A percentile compares a stretch with the other conserved stretches of the same genome.
Evolutionary conservation across 352 stramenopile species (phyloP).

Genomic region (Globisporangium barbulae): DNA sequence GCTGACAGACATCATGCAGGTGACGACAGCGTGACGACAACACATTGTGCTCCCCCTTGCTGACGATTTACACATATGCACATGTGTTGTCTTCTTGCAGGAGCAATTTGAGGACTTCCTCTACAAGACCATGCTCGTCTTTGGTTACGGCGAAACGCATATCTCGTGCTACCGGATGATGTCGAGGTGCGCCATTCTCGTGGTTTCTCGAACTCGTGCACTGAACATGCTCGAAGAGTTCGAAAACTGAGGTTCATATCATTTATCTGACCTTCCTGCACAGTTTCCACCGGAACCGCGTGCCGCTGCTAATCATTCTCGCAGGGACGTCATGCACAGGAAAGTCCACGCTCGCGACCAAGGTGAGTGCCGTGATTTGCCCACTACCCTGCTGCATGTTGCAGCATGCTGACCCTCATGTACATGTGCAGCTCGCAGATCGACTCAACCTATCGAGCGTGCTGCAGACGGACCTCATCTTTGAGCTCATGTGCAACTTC

Average conservation of each 20-base stretch:
- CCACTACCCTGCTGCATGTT: not conserved
- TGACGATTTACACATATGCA: too few relatives aligned
- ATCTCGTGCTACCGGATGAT: constrained; percentile 88
- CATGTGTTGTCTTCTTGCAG: constrained; percentile 19
- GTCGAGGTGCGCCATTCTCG: constrained; percentile 48
- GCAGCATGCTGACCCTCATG: constrained; percentile 1
- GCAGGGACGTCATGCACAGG: constrained; percentile 79
- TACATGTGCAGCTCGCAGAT: constrained; percentile 55
- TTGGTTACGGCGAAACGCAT: constrained; percentile 82
- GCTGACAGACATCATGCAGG: constrained; percentile 81
- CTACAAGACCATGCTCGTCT: constrained; percentile 89
- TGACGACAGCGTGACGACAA: constrained; percentile 9
- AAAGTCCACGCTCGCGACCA: constrained; percentile 87
- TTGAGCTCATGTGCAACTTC: constrained; percentile 90
- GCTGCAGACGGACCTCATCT: constrained; percentile 85
- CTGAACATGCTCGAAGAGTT: not conserved
- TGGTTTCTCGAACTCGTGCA: not conserved
- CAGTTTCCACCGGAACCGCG: constrained; percentile 82
- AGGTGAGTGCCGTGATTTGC: constrained; percentile 29
- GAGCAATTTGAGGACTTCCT: constrained; percentile 90
- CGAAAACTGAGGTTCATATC: not conserved
- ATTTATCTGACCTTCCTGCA: not conserved
- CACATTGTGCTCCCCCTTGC: not conserved
- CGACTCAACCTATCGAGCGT: constrained; percentile 86
- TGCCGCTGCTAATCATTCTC: constrained; percentile 82